Conservation (phyloP, 2,329 filamentous ascomycete species). For the Achaetomium macrosporum region DNA sequence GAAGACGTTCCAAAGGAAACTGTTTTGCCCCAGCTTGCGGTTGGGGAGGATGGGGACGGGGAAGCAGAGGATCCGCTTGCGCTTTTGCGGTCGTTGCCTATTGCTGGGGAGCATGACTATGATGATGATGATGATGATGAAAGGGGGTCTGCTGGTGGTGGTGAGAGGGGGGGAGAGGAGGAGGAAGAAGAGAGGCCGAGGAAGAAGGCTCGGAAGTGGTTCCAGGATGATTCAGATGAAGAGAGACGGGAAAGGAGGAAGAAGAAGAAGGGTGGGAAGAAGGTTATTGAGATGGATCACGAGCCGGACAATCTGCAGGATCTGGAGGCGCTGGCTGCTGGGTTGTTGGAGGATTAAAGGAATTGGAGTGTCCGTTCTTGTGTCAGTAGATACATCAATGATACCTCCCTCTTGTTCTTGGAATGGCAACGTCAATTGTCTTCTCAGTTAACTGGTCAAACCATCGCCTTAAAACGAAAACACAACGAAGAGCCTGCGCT, state of each 20-base stretch:
- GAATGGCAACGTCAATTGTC: no score
- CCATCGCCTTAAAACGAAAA: background rate
- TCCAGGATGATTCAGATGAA: conserved; percentile 51
- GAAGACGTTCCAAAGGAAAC: conserved; percentile 26
- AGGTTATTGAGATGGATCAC: conserved; percentile 55
- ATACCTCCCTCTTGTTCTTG: background rate
- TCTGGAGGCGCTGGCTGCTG: conserved; percentile 69
- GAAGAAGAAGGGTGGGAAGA: conserved; percentile 43
- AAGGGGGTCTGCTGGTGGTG: conserved; percentile 27
- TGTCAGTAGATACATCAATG: background rate
- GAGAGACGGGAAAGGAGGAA: conserved; percentile 37
- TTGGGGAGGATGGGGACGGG: conserved; percentile 39
- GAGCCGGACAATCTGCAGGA: conserved; percentile 76
- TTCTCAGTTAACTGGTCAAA: no score
- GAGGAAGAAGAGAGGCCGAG: conserved; percentile 38
- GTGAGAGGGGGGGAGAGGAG: conserved; percentile 31
- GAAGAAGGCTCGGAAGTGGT: conserved; percentile 58
- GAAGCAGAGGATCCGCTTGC: conserved; percentile 53
- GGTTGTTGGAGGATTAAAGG: conserved; percentile 52
- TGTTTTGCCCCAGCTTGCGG: conserved; percentile 29
- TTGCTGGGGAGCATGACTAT: conserved; percentile 32
- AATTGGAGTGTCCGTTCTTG: background rate
- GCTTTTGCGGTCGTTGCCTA: conserved; percentile 52
- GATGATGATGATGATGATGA: no score
- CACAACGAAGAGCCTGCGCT: background rate